These are phyloP conservation scores for Hansenula sp. DNA, from an alignment of 1,139 yeast genomes.

Conservation along the genomic window DNA sequence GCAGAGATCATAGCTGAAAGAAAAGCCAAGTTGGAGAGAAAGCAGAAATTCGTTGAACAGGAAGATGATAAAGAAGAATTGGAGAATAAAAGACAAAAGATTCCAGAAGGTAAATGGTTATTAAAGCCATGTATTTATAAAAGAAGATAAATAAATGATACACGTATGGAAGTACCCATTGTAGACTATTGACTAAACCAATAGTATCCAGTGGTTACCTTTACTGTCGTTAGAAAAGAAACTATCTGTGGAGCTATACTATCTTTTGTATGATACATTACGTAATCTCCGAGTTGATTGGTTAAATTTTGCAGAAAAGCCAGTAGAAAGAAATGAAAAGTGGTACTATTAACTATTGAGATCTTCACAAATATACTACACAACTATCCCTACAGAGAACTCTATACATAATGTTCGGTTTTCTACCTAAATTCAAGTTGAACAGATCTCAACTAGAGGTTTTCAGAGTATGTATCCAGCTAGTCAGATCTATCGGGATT, in stretches of 20 bases:
- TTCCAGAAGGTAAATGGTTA: constrained; percentile 82
- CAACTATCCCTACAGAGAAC: too few relatives aligned
- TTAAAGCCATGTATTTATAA: constrained; percentile 95
- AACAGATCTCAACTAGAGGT: constrained; percentile 64
- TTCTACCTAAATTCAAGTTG: constrained; percentile 13
- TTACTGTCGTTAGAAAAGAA: too few relatives aligned
- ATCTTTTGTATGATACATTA: background rate
- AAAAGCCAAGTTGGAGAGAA: constrained; percentile 57
- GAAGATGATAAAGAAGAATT: constrained; percentile 59
- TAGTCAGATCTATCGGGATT: background rate
- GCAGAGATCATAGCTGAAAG: constrained; percentile 64
- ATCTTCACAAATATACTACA: too few relatives aligned
- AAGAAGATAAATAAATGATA: constrained; percentile 50
- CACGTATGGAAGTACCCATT: background rate
- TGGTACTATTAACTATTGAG: too few relatives aligned
- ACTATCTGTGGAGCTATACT: too few relatives aligned
- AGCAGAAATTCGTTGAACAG: constrained; percentile 67
- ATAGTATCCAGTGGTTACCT: too few relatives aligned
- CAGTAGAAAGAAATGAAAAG: background rate
- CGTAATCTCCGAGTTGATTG: background rate
- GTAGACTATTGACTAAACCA: too few relatives aligned
- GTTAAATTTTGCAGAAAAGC: background rate
- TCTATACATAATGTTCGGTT: background rate
- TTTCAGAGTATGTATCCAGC: constrained; percentile 45
- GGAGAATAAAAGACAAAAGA: constrained; percentile 47